Evolutionary conservation across 176 grass and related monocot genomes (phyloP).

Genomic region (Canna indica): DNA sequence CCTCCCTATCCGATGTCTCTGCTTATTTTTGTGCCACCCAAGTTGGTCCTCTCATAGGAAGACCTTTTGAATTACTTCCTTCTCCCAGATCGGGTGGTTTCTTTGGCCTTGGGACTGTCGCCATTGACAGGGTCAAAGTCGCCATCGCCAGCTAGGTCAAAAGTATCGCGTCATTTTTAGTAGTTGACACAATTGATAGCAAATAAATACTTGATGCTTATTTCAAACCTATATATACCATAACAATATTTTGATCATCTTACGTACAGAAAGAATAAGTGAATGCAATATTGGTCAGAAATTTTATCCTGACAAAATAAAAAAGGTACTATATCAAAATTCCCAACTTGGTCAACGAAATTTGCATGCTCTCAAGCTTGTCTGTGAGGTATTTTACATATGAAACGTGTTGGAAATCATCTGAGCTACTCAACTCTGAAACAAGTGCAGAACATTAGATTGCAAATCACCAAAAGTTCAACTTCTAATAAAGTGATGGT

Average conservation of each 20-base stretch:
- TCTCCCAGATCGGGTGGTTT: too few relatives aligned
- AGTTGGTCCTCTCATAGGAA: too few relatives aligned
- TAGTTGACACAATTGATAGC: too few relatives aligned
- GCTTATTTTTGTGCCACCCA: too few relatives aligned
- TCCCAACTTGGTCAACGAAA: constrained; percentile 49
- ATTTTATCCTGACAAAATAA: neutral
- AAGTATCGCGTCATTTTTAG: too few relatives aligned
- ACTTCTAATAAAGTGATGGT: constrained; percentile 52
- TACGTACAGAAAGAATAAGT: constrained; percentile 9
- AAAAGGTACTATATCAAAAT: constrained; percentile 9
- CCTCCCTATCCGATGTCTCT: too few relatives aligned
- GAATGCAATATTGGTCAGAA: neutral
- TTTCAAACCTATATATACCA: neutral
- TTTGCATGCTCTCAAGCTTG: constrained; percentile 85
- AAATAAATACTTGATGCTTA: too few relatives aligned
- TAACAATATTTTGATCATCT: neutral
- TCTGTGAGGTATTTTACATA: constrained; percentile 44
- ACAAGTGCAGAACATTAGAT: constrained; percentile 45
- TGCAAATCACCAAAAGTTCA: constrained; percentile 61
- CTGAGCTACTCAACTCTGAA: constrained; percentile 29
- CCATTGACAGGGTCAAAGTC: too few relatives aligned
- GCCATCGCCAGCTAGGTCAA: too few relatives aligned
- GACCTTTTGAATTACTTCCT: too few relatives aligned
- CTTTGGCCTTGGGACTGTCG: too few relatives aligned
- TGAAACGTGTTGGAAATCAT: constrained; percentile 25